These are phyloP conservation scores for Chimonanthus praecox DNA, from an alignment of 164 flowering plant species.

Conservation along the genomic window DNA sequence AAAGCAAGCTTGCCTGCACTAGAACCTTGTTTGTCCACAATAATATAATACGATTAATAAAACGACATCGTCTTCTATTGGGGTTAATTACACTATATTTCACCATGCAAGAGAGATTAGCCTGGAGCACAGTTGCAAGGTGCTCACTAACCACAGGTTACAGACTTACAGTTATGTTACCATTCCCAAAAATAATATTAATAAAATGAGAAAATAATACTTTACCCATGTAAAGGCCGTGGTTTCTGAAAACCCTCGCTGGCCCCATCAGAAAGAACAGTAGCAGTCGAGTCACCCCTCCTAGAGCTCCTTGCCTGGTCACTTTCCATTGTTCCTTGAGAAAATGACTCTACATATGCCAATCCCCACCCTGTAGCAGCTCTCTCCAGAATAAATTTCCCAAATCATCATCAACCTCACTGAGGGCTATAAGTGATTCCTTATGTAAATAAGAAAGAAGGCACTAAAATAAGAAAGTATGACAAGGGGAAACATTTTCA, in stretches of 20 bases:
- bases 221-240: conserved; percentile 63
- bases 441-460: conserved; percentile 9
- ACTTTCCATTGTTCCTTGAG: conserved; percentile 48
- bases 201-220: background rate
- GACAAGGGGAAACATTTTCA: background rate
- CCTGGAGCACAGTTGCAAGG: too few species aligned
- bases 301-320: conserved; percentile 24
- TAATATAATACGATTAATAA: too few species aligned
- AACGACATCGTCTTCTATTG: background rate
- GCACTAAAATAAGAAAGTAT: conserved; percentile 6
- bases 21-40: background rate
- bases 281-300: conserved; percentile 13
- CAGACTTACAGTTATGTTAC: too few species aligned
- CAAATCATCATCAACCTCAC: conserved; percentile 40
- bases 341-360: conserved; percentile 37
- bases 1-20: background rate
- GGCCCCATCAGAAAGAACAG: conserved; percentile 27
- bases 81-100: background rate
- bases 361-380: conserved; percentile 32
- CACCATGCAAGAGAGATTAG: too few species aligned
- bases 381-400: conserved; percentile 26
- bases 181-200: too few species aligned
- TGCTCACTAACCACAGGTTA: too few species aligned
- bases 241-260: conserved; percentile 33
- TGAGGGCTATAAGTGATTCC: conserved; percentile 10